Percentiles rank a stretch among this genome's conserved stretches.
phyloP scores from a whole-genome alignment of 257 asterid species.

The Scutellaria galericulata region DNA sequence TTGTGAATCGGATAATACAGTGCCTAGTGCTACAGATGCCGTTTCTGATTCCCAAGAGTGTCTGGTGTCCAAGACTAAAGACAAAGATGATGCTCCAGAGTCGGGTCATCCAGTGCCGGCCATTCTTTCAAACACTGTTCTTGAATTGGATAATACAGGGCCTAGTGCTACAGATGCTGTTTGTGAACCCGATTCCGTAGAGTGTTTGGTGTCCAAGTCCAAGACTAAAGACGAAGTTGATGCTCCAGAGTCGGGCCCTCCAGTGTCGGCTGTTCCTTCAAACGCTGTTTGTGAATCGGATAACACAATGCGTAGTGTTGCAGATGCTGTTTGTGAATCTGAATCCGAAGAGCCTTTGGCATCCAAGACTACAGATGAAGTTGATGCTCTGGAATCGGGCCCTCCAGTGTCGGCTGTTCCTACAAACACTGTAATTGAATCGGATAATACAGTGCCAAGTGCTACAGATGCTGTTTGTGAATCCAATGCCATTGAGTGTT shows the following conservation, averaged over 20 bases:
- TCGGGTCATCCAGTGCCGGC: slow-evolving; percentile 26
- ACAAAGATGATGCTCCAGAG: slow-evolving; percentile 35
- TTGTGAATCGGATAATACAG: neutral
- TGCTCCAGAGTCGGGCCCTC: too few relatives aligned
- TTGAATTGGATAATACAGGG: slow-evolving; percentile 23
- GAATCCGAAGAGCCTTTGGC: too few relatives aligned
- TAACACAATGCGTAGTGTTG: too few relatives aligned
- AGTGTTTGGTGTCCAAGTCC: neutral
- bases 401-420: slow-evolving; percentile 28
- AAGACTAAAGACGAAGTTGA: slow-evolving; percentile 19
- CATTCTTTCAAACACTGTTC: slow-evolving; percentile 33
- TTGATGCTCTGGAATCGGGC: too few relatives aligned
- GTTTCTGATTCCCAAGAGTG: too few relatives aligned
- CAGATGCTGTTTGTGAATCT: too few relatives aligned
- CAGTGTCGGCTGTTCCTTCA: too few relatives aligned
- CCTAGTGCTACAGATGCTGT: slow-evolving; percentile 21
- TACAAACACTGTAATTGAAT: slow-evolving; percentile 25
- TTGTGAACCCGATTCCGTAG: neutral
- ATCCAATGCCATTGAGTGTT: neutral
- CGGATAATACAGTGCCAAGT: slow-evolving; percentile 20
- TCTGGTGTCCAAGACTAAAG: slow-evolving; percentile 13
- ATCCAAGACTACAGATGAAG: neutral
- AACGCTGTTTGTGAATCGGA: too few relatives aligned
- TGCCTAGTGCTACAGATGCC: too few relatives aligned
- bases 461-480: slow-evolving; percentile 24